Base-by-base conservation (phyloP, 345 rosid genomes). In the Erucastrum elatum region DNA sequence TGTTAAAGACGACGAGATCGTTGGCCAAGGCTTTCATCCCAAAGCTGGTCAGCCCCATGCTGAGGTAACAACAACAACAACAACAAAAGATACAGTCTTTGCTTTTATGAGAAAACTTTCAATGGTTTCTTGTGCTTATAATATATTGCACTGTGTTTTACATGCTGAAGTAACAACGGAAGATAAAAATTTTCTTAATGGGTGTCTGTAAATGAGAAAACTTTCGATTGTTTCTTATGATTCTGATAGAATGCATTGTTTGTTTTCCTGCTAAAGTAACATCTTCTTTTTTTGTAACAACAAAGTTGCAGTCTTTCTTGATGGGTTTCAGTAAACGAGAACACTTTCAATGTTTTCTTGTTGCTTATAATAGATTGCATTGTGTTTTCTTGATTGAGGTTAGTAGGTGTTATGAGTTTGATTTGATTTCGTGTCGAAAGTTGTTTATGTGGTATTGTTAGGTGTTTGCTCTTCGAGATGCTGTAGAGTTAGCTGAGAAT, bases 11-110 rank as follows among this genome's bases (percentile, higher is more conserved):
- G 98, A 94, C 0, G 55, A 85, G 70, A 81, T 95, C 77, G 98
- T 95, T 59, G 97, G 99, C 25, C 84, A 93, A 88, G 99, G 98
- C 33, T 93, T 89, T 82, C 97, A 95, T 78, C 98, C 98, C 62
- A 95, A 93, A 88, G 97, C 98, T 64, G 98, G 97, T 13, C 90
- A 91, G 68, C 97, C 98, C 76, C 98, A 93, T 80, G 97, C 96
- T 34, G 98, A 95, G 97, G 96, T 95, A 83, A 81, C 64, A 31
- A 59, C 15, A 34, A 31, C 34, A 5, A 71, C 21, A 5, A 71
- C 21, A 21, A 21, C 21, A 21, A 21, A 12, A 17, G 9, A n/a
- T 77, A 4, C 53, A 17, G 7, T 30, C 31, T 60, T 72, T 60
- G 21, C 21, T 25, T 67, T 79, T 25, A 2, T 61, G 75, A 80